Conservation (phyloP, 2,329 filamentous ascomycete genomes). For the Microdochium nivale region DNA sequence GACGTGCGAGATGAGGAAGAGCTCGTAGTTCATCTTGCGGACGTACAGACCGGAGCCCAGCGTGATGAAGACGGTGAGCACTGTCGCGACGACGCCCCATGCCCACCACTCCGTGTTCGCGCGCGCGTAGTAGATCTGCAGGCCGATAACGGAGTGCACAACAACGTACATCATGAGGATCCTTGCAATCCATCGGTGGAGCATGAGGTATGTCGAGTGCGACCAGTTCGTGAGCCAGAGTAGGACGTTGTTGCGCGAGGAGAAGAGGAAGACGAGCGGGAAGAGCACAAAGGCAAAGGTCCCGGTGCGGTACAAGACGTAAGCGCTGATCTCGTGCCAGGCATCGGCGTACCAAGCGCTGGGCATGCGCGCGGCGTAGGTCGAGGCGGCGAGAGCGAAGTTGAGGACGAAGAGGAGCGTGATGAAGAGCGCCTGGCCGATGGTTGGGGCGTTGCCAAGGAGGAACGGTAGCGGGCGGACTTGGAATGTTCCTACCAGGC, state of each 20-base stretch:
- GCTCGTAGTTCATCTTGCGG: constrained; percentile 7
- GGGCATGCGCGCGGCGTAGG: background rate
- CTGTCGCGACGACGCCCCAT: constrained; percentile 27
- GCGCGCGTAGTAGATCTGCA: constrained; percentile 11
- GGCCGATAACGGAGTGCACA: constrained; percentile 14
- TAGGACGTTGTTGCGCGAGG: constrained; percentile 26
- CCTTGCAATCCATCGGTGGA: constrained; percentile 23
- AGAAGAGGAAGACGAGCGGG: constrained; percentile 22
- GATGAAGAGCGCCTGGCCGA: constrained; percentile 43
- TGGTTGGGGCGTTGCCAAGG: constrained; percentile 20
- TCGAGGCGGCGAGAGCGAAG: constrained; percentile 5
- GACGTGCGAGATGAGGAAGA: constrained; percentile 9
- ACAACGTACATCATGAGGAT: constrained; percentile 15
- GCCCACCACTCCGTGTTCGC: constrained; percentile 19
- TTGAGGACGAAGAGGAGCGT: constrained; percentile 68
- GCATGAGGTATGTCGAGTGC: constrained; percentile 23
- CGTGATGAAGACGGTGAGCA: constrained; percentile 16
- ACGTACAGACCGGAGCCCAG: constrained; percentile 17
- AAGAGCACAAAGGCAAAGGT: constrained; percentile 19
- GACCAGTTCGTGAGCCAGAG: constrained; percentile 27
- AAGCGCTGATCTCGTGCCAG: constrained; percentile 16
- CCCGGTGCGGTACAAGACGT: constrained; percentile 19
- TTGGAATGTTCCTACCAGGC: constrained; percentile 19
- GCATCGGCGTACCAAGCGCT: constrained; percentile 1
- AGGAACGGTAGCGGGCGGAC: constrained; percentile 21